Evolutionary conservation across 2,329 filamentous ascomycete species (phyloP), one percentile per base, ranked within the genome.

Genomic region (Myrmaecium sp.): DNA sequence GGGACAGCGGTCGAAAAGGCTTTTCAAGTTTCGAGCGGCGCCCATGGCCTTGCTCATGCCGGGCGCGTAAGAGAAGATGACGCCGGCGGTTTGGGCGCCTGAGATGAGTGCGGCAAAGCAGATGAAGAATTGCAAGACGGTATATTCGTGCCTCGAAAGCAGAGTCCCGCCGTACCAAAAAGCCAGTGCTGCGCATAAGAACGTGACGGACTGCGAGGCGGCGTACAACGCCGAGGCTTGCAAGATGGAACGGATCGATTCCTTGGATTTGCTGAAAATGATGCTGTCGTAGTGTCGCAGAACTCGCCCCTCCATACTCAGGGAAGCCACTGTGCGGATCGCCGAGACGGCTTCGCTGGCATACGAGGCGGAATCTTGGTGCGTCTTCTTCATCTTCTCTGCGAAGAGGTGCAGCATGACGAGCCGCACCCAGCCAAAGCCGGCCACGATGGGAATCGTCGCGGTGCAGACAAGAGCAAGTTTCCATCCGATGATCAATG

Each of bases 21-120:
- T 70, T 55, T 89, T 86, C 33, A 95, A 67, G 35, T 83, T 69
- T 17, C 66, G 63, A 0, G 84, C 82, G 1, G 86, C 80, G 30
- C 84, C 67, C 47, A 84, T 82, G 0, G 89, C 83, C 54, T 93
- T 92, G 38, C 81, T 77, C 80, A 92, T 92, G 40, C 93, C 83
- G 1, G 83, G 81, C 1, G 82, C 79, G 43, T 92, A 92, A 0
- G 75, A 79, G 55, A 93, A 92, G 36, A 92, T 73, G 2, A 73
- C 78, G 6, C 83, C 83, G 2, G 83, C 83, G 4, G 81, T 84
- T 50, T 93, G 83, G 0, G 81, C 76, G 29, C 81, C 79, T 39
- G 89, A 92, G 38, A 92, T 75, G 40, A 92, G 65, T 23, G 80
- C 64, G 35, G 72, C 70, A 55, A 91, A 91, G 45, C 78, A 82